These are phyloP conservation scores for Karstenula rhodostoma DNA, from an alignment of 2,329 filamentous ascomycete species.

Conservation along the genomic window DNA sequence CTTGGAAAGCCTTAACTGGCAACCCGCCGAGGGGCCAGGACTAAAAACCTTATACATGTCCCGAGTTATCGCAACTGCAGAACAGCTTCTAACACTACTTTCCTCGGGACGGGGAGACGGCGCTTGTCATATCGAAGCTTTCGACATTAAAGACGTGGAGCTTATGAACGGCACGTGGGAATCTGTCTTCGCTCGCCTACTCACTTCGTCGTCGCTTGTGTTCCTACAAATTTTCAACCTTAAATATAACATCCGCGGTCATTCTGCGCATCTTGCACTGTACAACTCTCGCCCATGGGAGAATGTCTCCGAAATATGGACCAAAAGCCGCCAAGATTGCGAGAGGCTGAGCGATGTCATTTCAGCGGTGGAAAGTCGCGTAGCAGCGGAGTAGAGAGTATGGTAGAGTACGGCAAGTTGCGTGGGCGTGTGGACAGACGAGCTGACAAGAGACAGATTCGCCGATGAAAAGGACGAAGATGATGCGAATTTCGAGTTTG, in stretches of 20 bases:
- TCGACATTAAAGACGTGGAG: conserved; percentile 1
- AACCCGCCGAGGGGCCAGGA: neutral
- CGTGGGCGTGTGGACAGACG: no score
- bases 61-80: neutral
- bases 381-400: neutral
- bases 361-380: neutral
- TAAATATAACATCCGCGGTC: conserved; percentile 2
- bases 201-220: neutral
- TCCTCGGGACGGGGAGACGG: neutral
- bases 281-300: conserved; percentile 9
- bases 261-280: neutral
- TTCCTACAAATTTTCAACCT: conserved; percentile 2
- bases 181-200: conserved; percentile 2
- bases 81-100: neutral
- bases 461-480: no score
- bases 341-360: neutral
- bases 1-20: conserved; percentile 12
- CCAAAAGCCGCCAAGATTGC: neutral
- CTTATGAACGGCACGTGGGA: conserved; percentile 12
- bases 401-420: no score
- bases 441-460: no score
- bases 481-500: no score
- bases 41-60: conserved; percentile 8
- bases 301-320: neutral
- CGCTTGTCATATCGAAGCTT: neutral